phyloP scores from a whole-genome alignment of 768 basidiomycete species.

The Crucibulum laeve region DNA sequence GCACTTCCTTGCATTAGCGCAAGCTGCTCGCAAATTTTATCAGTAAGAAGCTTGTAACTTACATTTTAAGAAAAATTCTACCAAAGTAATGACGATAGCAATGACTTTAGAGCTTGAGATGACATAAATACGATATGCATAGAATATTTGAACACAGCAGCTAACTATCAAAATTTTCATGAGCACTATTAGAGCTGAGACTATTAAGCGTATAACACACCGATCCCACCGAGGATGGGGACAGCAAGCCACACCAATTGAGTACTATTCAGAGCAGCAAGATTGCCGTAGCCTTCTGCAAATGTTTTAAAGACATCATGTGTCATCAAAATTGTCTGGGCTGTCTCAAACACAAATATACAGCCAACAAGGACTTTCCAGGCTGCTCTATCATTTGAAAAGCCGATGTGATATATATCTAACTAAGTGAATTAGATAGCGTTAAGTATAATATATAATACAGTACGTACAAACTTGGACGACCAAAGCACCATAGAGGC shows the following conservation, averaged over 20 bases:
- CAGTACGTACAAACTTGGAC: slow-evolving; percentile 20
- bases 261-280: slow-evolving; percentile 14
- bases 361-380: slow-evolving; percentile 20
- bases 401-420: slow-evolving; percentile 22
- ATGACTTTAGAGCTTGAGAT: slow-evolving; percentile 8
- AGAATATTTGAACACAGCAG: slow-evolving; percentile 20
- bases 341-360: slow-evolving; percentile 17
- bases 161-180: slow-evolving; percentile 9
- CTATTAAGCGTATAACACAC: slow-evolving; percentile 7
- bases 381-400: slow-evolving; percentile 16
- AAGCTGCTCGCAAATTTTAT: neutral
- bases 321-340: slow-evolving; percentile 18
- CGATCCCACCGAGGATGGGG: slow-evolving; percentile 19
- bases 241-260: slow-evolving; percentile 18
- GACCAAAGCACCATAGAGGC: slow-evolving; percentile 16
- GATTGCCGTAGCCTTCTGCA: slow-evolving; percentile 17
- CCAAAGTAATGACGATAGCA: neutral
- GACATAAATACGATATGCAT: slow-evolving; percentile 16
- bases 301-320: slow-evolving; percentile 19
- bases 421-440: neutral
- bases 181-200: neutral
- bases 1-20: neutral
- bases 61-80: neutral
- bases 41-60: neutral
- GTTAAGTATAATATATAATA: neutral